phyloP scores from a whole-genome alignment of 805 yeast genomes.

The Yamadazyma takamatsuzukensis region DNA sequence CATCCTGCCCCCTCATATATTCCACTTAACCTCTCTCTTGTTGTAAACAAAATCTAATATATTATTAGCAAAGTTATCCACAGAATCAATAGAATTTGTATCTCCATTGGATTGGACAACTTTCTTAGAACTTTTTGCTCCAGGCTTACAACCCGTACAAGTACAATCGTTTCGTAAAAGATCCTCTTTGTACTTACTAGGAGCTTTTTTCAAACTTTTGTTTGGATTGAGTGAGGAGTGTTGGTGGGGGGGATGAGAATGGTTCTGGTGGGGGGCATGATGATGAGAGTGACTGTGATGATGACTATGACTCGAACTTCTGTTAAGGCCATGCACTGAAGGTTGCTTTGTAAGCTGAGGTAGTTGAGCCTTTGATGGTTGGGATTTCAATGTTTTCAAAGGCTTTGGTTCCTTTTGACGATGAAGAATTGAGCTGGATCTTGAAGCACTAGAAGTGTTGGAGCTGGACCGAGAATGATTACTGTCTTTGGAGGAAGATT shows the following conservation, averaged over 20 bases:
- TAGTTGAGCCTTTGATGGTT: no score
- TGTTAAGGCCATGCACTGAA: no score
- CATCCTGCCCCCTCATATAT: slow-evolving; percentile 7
- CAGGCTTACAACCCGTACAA: slow-evolving; percentile 11
- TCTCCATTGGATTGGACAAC: slow-evolving; percentile 3
- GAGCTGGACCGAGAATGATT: slow-evolving; percentile 13
- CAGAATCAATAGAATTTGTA: slow-evolving; percentile 13
- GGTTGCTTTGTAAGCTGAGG: no score
- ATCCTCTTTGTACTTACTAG: slow-evolving; percentile 10
- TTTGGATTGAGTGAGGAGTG: no score
- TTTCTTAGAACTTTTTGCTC: slow-evolving; percentile 2
- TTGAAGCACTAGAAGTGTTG: slow-evolving; percentile 10
- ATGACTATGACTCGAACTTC: no score
- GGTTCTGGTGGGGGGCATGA: background rate
- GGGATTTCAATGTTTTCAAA: no score
- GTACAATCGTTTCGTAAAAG: slow-evolving; percentile 9
- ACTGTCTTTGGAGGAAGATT: background rate
- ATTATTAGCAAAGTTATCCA: slow-evolving; percentile 14
- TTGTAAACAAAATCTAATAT: slow-evolving; percentile 14
- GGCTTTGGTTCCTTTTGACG: no score
- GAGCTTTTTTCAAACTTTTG: no score
- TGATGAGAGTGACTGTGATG: background rate
- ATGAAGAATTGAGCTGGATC: no score
- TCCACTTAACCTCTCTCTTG: slow-evolving; percentile 15
- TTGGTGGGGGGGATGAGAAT: background rate